Conservation (phyloP, 345 rosid species). For the Acer yangbiense region DNA sequence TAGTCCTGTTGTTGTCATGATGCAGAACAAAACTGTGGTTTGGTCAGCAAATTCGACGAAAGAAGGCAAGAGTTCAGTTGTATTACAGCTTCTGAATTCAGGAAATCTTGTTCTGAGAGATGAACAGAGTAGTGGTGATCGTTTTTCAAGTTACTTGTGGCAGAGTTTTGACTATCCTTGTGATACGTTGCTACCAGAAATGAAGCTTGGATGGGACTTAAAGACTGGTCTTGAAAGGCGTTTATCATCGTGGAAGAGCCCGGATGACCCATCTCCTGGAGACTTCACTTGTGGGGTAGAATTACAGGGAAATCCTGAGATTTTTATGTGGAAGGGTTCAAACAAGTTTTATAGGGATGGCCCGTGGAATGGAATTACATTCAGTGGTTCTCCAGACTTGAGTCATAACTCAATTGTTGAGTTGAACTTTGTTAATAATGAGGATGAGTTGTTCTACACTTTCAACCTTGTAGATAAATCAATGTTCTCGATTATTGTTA, state of each 20-base stretch:
- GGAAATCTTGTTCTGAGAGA: constrained; percentile 29
- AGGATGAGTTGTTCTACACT: constrained; percentile 35
- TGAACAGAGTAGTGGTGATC: not conserved
- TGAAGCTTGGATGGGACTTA: constrained; percentile 57
- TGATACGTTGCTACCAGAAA: constrained; percentile 54
- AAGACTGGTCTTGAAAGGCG: constrained; percentile 27
- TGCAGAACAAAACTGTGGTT: constrained; percentile 12
- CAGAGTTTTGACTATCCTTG: constrained; percentile 58
- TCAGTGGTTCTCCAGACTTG: constrained; percentile 48
- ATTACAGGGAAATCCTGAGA: constrained; percentile 37
- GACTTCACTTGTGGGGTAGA: constrained; percentile 35
- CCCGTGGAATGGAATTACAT: constrained; percentile 52
- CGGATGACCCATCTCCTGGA: constrained; percentile 48
- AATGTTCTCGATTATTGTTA: constrained; percentile 28
- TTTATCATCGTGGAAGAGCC: constrained; percentile 45
- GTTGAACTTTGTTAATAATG: constrained; percentile 24
- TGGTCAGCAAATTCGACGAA: too few species aligned
- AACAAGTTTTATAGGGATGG: constrained; percentile 36
- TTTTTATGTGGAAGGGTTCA: constrained; percentile 25
- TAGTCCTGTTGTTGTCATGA: too few species aligned
- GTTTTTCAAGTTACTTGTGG: constrained; percentile 44
- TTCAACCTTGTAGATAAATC: constrained; percentile 24
- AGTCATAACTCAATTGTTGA: constrained; percentile 25
- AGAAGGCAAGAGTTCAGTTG: constrained; percentile 7
- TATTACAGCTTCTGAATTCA: constrained; percentile 26